Evolutionary conservation across 805 yeast genomes (phyloP).

Genomic region (Yarrowia porcina): DNA sequence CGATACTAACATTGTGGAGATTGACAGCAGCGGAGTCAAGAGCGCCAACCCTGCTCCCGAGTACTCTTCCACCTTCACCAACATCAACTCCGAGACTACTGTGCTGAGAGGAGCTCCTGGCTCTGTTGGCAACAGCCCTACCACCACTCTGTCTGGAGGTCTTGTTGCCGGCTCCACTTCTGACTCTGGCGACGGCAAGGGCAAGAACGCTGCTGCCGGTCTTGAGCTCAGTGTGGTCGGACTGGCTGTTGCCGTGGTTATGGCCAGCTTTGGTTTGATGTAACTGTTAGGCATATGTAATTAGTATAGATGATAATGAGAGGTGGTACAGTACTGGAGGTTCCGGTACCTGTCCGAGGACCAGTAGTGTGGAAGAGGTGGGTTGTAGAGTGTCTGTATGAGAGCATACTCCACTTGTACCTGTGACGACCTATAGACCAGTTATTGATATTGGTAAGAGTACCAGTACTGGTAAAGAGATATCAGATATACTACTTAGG

Average conservation of each 20-base stretch:
- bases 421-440: too few relatives aligned
- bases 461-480: too few relatives aligned
- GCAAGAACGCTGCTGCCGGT: conserved; percentile 13
- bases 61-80: neutral
- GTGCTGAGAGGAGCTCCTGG: conserved; percentile 7
- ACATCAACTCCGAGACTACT: neutral
- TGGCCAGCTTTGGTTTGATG: conserved; percentile 7
- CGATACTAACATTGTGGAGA: conserved; percentile 35
- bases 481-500: too few relatives aligned
- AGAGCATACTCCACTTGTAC: too few relatives aligned
- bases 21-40: conserved; percentile 34
- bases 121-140: neutral
- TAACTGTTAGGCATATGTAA: too few relatives aligned
- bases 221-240: conserved; percentile 5
- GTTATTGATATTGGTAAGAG: too few relatives aligned
- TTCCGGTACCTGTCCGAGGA: too few relatives aligned
- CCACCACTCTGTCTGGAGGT: conserved; percentile 25
- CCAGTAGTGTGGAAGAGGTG: too few relatives aligned
- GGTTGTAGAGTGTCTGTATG: too few relatives aligned
- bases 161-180: conserved; percentile 15
- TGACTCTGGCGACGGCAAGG: neutral
- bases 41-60: conserved; percentile 35
- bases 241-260: neutral
- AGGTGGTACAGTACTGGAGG: too few relatives aligned
- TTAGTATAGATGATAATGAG: conserved; percentile 7